Base-by-base conservation (phyloP, 306 rosid genomes). In the Begonia loranthoides region DNA sequence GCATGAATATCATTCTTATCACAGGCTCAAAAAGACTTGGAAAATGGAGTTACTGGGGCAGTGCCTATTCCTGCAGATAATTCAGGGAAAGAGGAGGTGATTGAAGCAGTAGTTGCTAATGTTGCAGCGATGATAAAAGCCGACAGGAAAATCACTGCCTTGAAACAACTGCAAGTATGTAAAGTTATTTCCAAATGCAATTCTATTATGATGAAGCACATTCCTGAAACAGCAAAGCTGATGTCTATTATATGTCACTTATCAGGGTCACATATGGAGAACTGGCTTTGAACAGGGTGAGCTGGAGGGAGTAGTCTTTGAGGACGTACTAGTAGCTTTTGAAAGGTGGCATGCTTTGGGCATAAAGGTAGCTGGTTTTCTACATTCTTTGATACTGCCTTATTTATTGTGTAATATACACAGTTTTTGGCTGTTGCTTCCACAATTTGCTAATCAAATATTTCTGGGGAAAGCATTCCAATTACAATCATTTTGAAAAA, bases 251-350 rank as follows among this genome's bases (percentile, higher is more conserved):
- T 67, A 60, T 28, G 36, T 28, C 8, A 28, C 36, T 28, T 28
- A 8, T 28, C 87, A 90, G 99, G 99, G 99, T 62, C 99, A 86
- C 70, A 78, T 90, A 63, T 90, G 99, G 99, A 72, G 48, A 76
- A 80, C 88, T 55, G 99, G 99, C 59, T 90, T 51, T 71, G 82
- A 76, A 71, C 80, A 76, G 47, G 73, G 80, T 43, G 92, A 90
- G 72, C 66, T 90, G 70, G 75, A 83, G 71, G 99, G 99, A 51
- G 69, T 78, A 54, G 84, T 90, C 50, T 90, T 72, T 64, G 92
- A 78, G 41, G 99, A 90, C 55, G 95, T 86, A 21, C 95, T 94
- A 14, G 85, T 80, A 72, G 92, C 95, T 68, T 70, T 90, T 15
- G 76, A 75, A 69, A 83, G 77, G 70, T 90, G 99, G 99, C 76